Base-by-base conservation (phyloP, 192 early-diverging fungal genomes). In the Coemansia sp. region DNA sequence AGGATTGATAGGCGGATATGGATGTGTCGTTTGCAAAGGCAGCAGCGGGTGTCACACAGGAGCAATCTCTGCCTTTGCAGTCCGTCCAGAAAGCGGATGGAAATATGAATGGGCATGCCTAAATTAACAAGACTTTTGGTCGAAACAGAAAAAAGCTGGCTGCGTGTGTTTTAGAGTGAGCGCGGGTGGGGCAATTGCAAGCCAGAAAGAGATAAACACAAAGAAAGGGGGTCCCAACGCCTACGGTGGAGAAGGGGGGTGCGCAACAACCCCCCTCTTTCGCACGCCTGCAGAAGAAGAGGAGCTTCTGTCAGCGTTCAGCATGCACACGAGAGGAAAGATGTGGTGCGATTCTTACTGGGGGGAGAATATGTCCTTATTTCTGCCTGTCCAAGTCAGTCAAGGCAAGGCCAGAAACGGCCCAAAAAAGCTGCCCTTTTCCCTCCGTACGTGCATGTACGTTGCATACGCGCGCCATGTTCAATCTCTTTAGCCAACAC, bases 331-430 rank as follows among this genome's bases (percentile, higher is more conserved):
- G 46, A 18, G 46, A 48, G 46, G 49, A 6, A 28, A 10, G 49
- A 52, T 52, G 49, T 52, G 49, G 49, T 52, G 49, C 49, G 49
- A 52, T 26, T n/a, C n/a, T 23, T 52, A 18, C 40, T 43, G 18
- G 4, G 15, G 23, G 26, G 15, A 7, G 12, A 9, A 13, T 23
- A 15, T 52, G 49, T 13, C 49, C 49, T 26, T 52, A 7, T 52
- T 52, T 52, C 49, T 52, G 49, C 25, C 20, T 52, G 10, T 43
- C 40, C 46, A 48, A 48, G 46, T 52, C 49, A 52, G 26, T 2
- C 9, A 52, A 52, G 15, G 0, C 49, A 52, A 26, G 16, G 23
- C 49, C 49, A 52, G 15, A 52, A 26, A 48, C 12, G 6, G 15
- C 15, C 46, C 46, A 26, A 29, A 23, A 9, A 7, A 52, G 25